Conservation (phyloP, 257 asterid species). For the Solanum peruvianum region DNA sequence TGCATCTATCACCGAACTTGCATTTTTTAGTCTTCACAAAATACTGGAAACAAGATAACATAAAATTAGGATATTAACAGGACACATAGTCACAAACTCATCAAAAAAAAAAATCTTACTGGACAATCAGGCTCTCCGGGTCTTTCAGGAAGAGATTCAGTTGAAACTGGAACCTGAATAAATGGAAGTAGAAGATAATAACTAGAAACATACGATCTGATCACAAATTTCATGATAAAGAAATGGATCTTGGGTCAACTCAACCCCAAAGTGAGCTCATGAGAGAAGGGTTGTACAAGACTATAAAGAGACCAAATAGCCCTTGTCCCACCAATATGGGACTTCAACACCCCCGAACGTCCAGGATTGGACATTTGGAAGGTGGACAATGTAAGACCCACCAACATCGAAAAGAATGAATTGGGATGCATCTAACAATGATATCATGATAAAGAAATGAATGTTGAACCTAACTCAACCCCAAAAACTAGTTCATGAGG, state of each 20-base stretch:
- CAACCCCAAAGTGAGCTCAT: background rate
- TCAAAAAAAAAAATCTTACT: constrained; percentile 34
- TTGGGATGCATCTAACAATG: background rate
- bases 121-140: constrained; percentile 94
- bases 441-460: background rate
- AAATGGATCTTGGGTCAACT: background rate
- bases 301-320: background rate
- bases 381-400: background rate
- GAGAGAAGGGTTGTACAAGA: background rate
- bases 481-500: background rate
- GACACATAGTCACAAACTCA: background rate
- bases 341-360: background rate
- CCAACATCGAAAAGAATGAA: background rate
- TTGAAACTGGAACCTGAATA: constrained; percentile 60
- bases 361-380: background rate
- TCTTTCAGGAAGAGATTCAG: constrained; percentile 81
- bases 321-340: background rate
- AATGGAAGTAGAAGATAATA: constrained; percentile 2
- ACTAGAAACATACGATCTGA: background rate
- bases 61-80: constrained; percentile 2
- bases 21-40: constrained; percentile 87
- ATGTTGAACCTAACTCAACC: background rate
- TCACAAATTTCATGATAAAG: background rate
- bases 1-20: constrained; percentile 84
- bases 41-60: constrained; percentile 35